phyloP scores from a whole-genome alignment of 2,329 filamentous ascomycete species.

The Epichloe sp. region DNA sequence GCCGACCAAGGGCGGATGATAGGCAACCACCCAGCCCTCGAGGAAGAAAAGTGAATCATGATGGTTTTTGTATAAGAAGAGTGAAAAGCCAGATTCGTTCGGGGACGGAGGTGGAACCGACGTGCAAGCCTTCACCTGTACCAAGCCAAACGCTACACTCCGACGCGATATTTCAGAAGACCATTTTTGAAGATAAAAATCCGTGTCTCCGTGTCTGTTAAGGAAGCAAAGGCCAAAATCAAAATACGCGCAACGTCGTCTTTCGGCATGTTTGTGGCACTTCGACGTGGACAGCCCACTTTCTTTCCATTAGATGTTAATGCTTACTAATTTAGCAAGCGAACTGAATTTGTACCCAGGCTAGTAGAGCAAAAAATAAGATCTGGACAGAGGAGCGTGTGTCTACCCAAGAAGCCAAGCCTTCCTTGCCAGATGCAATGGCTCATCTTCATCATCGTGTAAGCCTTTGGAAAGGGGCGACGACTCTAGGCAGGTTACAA shows the following conservation, averaged over 20 bases:
- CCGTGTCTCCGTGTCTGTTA: neutral
- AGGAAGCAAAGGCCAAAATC: too few relatives aligned
- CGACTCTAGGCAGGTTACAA: neutral
- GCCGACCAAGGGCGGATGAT: constrained; percentile 22
- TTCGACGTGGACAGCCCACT: too few relatives aligned
- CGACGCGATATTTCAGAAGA: neutral
- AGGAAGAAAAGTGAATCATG: neutral
- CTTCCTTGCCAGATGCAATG: too few relatives aligned
- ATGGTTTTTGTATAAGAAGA: neutral
- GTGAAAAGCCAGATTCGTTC: neutral
- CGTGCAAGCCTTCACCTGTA: neutral
- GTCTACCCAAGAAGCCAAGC: too few relatives aligned
- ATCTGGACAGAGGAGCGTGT: too few relatives aligned
- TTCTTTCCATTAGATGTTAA: too few relatives aligned
- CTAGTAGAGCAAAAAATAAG: too few relatives aligned
- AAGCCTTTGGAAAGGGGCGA: neutral
- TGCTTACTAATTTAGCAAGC: neutral
- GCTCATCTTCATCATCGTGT: constrained; percentile 8
- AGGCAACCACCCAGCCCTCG: constrained; percentile 10
- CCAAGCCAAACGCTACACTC: neutral
- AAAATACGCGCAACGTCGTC: too few relatives aligned
- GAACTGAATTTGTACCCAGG: neutral
- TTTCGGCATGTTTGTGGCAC: too few relatives aligned
- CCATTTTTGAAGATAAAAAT: neutral
- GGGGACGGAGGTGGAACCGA: neutral